Evolutionary conservation across 1,284 basidiomycete genomes (phyloP).

Genomic region (Ganoderma sinense): DNA sequence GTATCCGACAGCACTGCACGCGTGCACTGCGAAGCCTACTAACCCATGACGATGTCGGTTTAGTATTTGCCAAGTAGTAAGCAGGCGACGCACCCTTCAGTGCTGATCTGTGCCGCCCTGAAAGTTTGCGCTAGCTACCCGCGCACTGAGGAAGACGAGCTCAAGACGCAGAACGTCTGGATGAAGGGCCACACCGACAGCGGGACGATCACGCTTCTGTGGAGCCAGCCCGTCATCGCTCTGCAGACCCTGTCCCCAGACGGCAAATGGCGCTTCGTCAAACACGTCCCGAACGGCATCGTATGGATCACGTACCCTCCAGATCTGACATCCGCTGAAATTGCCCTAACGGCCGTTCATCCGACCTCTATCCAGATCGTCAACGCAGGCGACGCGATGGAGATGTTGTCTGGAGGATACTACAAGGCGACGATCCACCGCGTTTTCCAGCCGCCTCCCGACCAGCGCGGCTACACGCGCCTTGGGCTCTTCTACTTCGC

Average conservation of each 20-base stretch:
- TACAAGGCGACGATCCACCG: no score
- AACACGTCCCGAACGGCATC: constrained; percentile 59
- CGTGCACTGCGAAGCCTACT: constrained; percentile 31
- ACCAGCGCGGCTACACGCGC: no score
- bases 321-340: not conserved
- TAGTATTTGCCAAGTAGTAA: constrained; percentile 47
- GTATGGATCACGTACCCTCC: not conserved
- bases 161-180: constrained; percentile 63
- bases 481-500: no score
- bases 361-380: not conserved
- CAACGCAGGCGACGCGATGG: no score
- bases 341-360: not conserved
- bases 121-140: constrained; percentile 36
- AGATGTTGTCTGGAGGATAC: no score
- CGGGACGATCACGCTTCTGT: constrained; percentile 61
- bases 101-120: no score
- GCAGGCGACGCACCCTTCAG: constrained; percentile 2
- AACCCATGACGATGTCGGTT: not conserved
- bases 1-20: constrained; percentile 4
- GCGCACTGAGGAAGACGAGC: constrained; percentile 54
- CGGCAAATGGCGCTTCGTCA: constrained; percentile 65
- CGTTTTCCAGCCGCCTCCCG: no score
- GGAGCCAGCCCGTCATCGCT: constrained; percentile 64
- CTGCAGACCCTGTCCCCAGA: constrained; percentile 62
- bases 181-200: constrained; percentile 69